Evolutionary conservation across 2,329 filamentous ascomycete species (phyloP).

Genomic region (Ophiocordyceps camponoti-saundersi): DNA sequence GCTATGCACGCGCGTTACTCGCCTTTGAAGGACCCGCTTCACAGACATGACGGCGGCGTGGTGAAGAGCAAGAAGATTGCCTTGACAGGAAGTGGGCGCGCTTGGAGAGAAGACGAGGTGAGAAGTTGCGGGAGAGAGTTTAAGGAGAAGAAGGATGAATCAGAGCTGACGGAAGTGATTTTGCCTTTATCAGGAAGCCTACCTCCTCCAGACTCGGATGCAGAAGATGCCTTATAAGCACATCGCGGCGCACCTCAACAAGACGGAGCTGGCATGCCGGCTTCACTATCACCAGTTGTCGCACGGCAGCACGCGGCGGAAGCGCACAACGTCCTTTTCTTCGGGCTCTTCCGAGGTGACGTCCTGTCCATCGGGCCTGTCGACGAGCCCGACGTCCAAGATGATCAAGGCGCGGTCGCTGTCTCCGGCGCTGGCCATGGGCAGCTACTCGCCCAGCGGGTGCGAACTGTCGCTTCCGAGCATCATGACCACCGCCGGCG

Average conservation of each 20-base stretch:
- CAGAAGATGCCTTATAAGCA: constrained; percentile 89
- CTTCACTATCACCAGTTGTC: constrained; percentile 78
- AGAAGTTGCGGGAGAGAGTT: constrained; percentile 7
- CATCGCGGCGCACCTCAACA: constrained; percentile 70
- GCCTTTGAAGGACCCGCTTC: constrained; percentile 34
- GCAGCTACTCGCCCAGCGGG: constrained; percentile 26
- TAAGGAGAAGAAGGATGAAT: not conserved
- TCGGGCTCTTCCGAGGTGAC: constrained; percentile 41
- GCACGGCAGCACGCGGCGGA: constrained; percentile 65
- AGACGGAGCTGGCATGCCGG: constrained; percentile 75
- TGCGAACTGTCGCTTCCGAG: constrained; percentile 33
- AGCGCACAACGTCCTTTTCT: constrained; percentile 55
- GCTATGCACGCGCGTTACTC: constrained; percentile 27
- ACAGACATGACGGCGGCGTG: constrained; percentile 42
- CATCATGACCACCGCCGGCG: constrained; percentile 25
- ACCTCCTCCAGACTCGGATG: constrained; percentile 66
- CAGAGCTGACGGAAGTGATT: constrained; percentile 1
- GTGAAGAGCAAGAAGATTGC: constrained; percentile 50
- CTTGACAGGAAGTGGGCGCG: constrained; percentile 58
- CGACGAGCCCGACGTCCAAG: constrained; percentile 34
- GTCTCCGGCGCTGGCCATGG: constrained; percentile 27
- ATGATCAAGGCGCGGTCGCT: constrained; percentile 28
- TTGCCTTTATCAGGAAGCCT: constrained; percentile 74
- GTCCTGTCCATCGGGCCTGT: constrained; percentile 27
- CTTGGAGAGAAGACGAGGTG: constrained; percentile 80